These are phyloP conservation scores for Erigeron philadelphicus DNA, from an alignment of 140 eudicot genomes.

Conservation along the genomic window DNA sequence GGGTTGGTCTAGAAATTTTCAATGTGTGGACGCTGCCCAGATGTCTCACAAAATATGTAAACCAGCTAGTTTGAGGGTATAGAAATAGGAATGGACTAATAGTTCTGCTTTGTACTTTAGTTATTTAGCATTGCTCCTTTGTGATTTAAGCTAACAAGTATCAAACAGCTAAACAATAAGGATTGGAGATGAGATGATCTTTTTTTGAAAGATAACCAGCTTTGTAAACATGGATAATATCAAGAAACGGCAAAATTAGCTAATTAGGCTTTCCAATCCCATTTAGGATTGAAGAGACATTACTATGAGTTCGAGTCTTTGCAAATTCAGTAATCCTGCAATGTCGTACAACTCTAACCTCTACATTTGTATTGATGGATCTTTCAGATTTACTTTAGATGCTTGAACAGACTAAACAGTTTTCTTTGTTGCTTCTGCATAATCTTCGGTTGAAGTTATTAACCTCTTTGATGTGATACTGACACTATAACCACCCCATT, in stretches of 20 bases:
- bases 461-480: background rate
- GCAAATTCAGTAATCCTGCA: background rate
- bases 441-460: background rate
- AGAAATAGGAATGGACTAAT: background rate
- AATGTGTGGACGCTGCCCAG: background rate
- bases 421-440: background rate
- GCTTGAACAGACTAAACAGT: background rate
- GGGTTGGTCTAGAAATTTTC: background rate
- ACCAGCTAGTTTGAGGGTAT: background rate
- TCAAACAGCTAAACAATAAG: background rate
- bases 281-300: background rate
- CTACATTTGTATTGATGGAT: background rate
- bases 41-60: background rate
- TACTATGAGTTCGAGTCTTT: background rate
- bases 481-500: background rate
- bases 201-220: background rate
- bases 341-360: background rate
- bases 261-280: background rate
- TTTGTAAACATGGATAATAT: background rate
- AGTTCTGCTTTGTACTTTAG: background rate
- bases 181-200: background rate
- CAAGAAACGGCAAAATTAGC: background rate
- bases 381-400: background rate
- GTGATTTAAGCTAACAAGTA: background rate
- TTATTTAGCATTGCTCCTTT: background rate